Conservation (phyloP, 2,329 filamentous ascomycete genomes). For the Cercospora canescens region DNA sequence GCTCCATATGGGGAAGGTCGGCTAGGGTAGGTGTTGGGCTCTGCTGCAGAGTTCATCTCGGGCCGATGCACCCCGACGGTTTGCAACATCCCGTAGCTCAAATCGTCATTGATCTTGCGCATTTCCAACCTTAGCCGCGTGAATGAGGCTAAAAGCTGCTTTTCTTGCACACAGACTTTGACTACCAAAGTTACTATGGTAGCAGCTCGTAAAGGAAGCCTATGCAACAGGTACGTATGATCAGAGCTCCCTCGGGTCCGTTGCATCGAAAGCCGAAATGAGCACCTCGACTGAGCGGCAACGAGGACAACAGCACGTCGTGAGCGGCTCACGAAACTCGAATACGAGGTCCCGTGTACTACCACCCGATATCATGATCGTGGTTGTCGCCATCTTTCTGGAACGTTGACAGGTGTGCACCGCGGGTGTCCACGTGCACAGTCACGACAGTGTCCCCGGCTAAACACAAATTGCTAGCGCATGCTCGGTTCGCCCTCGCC, state of each 20-base stretch:
- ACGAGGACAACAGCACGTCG: background rate
- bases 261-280: background rate
- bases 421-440: conserved; percentile 3
- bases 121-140: conserved; percentile 2
- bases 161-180: background rate
- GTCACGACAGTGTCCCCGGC: background rate
- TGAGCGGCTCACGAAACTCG: background rate
- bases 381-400: conserved; percentile 12
- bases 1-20: background rate
- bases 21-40: background rate
- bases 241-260: background rate
- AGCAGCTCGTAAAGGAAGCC: background rate
- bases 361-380: background rate
- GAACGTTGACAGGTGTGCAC: conserved; percentile 5
- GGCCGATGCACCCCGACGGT: background rate
- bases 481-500: background rate
- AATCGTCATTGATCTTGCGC: background rate
- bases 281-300: background rate
- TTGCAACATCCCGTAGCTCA: background rate
- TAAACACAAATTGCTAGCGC: conserved; percentile 8
- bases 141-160: conserved; percentile 6
- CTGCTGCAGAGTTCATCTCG: background rate
- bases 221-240: background rate
- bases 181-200: background rate
- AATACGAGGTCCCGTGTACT: background rate